Conservation (phyloP, 331 rosid genomes). For the Stylosanthes scabra region DNA sequence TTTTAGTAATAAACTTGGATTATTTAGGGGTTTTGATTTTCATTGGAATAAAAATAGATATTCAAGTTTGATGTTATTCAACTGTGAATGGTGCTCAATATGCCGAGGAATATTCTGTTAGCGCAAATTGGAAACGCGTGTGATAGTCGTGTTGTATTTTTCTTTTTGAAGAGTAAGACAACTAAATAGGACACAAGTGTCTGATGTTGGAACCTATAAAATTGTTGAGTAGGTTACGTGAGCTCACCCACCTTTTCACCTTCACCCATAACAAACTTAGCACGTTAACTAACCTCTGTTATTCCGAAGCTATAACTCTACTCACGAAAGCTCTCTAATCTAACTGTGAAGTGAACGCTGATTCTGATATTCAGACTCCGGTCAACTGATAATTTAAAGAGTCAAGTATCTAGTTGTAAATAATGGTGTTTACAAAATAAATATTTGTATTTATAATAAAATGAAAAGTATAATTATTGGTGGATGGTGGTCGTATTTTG, state of each 20-base stretch:
- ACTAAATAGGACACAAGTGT: neutral
- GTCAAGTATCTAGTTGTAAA: no score
- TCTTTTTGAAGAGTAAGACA: neutral
- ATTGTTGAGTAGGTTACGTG: neutral
- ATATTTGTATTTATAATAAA: no score
- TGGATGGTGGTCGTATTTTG: neutral
- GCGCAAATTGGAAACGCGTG: neutral
- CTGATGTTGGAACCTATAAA: neutral
- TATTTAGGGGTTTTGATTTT: neutral
- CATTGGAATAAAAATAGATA: constrained; percentile 7
- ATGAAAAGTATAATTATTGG: neutral
- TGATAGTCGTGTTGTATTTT: neutral
- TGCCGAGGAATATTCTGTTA: constrained; percentile 29
- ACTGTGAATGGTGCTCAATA: constrained; percentile 5
- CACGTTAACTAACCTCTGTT: no score
- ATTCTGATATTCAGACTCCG: neutral
- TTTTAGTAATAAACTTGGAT: neutral
- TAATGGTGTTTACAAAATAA: no score
- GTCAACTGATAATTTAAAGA: no score
- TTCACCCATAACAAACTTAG: no score
- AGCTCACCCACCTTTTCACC: neutral
- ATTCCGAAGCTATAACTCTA: no score
- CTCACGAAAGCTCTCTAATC: no score
- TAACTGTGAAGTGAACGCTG: neutral
- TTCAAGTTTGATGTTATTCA: neutral